Percentiles rank a stretch among this genome's conserved stretches.
These are phyloP conservation scores for Saxophila tyrrhenica DNA, from an alignment of 495 filamentous ascomycete species.

Conservation along the genomic window DNA sequence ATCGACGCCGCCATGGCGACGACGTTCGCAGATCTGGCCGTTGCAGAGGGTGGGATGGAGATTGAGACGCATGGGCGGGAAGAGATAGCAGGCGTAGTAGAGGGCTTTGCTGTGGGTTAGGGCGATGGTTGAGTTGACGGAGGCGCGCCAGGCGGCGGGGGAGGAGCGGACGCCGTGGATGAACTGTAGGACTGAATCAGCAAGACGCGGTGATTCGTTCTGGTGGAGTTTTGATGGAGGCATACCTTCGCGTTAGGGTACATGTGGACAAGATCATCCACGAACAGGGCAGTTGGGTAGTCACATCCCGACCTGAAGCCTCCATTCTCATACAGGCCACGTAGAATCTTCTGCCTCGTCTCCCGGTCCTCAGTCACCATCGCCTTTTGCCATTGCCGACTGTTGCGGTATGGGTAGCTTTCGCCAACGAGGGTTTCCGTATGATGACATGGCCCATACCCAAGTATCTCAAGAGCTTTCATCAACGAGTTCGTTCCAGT, in stretches of 20 bases:
- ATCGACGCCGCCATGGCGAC: background rate
- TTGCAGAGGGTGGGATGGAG: background rate
- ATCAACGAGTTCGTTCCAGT: background rate
- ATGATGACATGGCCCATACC: background rate
- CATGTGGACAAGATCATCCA: slow-evolving; percentile 1
- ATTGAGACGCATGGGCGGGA: background rate
- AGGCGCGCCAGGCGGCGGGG: background rate
- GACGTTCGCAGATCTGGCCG: too few relatives aligned
- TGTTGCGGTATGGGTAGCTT: background rate
- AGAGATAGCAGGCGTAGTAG: background rate
- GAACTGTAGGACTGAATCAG: background rate
- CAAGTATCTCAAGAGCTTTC: background rate
- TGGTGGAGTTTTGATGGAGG: background rate
- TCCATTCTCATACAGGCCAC: background rate
- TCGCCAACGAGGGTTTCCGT: background rate
- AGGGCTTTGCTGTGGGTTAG: background rate
- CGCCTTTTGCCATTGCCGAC: background rate
- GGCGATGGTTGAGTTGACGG: background rate
- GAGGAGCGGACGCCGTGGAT: background rate
- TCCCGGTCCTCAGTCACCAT: background rate
- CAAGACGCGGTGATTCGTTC: background rate
- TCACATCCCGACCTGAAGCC: slow-evolving; percentile 1
- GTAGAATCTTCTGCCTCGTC: background rate
- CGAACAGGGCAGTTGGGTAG: background rate
- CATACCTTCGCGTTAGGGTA: slow-evolving; percentile 10